These are phyloP conservation scores for Pythium plurisporium DNA, from an alignment of 352 stramenopile genomes.

Conservation along the genomic window DNA sequence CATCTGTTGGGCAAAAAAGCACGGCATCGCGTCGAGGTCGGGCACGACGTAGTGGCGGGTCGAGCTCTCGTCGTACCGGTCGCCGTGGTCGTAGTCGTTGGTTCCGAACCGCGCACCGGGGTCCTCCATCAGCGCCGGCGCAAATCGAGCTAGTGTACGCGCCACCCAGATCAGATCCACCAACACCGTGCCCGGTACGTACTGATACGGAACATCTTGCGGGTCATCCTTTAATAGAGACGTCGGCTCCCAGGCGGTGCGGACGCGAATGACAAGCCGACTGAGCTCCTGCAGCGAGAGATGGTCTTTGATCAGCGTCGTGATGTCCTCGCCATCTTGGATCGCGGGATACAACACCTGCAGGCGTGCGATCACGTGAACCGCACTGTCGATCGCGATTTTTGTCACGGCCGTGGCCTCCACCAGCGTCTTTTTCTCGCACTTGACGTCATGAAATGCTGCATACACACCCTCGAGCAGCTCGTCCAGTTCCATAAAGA, in stretches of 20 bases:
- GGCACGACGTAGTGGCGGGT: background rate
- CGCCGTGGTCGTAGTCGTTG: background rate
- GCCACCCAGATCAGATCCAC: background rate
- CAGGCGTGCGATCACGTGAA: slow-evolving; percentile 15
- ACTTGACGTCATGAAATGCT: slow-evolving; percentile 30
- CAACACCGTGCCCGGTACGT: background rate
- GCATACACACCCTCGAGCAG: slow-evolving; percentile 16
- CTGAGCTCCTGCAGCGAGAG: too few species aligned
- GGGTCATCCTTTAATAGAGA: background rate
- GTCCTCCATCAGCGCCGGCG: background rate
- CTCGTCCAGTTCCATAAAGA: slow-evolving; percentile 30
- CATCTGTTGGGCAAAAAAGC: background rate
- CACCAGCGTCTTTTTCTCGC: slow-evolving; percentile 29
- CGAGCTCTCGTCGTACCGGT: background rate
- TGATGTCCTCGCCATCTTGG: slow-evolving; percentile 18
- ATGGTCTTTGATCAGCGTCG: background rate
- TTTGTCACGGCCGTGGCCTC: slow-evolving; percentile 33
- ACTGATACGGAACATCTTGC: background rate
- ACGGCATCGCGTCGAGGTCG: background rate
- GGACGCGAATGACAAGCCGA: background rate
- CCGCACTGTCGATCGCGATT: slow-evolving; percentile 22
- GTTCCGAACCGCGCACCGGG: background rate
- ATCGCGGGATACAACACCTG: slow-evolving; percentile 24
- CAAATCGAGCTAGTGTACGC: background rate
- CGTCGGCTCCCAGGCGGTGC: background rate